phyloP scores from a whole-genome alignment of 2,329 filamentous ascomycete genomes.

The Ophiostoma pallidulum region DNA sequence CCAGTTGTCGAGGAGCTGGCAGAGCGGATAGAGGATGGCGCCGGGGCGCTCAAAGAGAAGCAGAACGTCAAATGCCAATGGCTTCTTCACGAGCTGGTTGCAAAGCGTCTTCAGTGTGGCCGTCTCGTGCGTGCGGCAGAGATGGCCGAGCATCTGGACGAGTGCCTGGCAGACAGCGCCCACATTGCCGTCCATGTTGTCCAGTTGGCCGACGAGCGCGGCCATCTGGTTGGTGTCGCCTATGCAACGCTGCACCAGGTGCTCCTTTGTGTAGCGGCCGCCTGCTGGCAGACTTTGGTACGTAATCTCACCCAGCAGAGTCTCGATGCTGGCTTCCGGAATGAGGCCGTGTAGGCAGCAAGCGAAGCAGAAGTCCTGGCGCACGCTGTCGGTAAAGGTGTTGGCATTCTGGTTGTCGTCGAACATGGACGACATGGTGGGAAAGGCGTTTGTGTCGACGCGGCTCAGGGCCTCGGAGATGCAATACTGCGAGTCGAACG shows the following conservation, averaged over 20 bases:
- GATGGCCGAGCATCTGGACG: conserved; percentile 58
- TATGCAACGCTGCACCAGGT: conserved; percentile 68
- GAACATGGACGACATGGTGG: conserved; percentile 50
- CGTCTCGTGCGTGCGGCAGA: conserved; percentile 66
- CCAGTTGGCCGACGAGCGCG: conserved; percentile 68
- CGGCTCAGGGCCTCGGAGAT: conserved; percentile 63
- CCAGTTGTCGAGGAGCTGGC: conserved; percentile 69
- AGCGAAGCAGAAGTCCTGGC: conserved; percentile 74
- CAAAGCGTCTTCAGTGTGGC: conserved; percentile 71
- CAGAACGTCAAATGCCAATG: conserved; percentile 63
- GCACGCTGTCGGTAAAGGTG: conserved; percentile 48
- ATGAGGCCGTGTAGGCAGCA: conserved; percentile 86
- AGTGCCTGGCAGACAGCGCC: conserved; percentile 74
- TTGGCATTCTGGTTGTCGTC: conserved; percentile 48
- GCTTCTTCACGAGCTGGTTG: conserved; percentile 61
- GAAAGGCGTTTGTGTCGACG: conserved; percentile 70
- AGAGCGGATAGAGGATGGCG: conserved; percentile 63
- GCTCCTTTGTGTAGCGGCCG: conserved; percentile 67
- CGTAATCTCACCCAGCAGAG: conserved; percentile 73
- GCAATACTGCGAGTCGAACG: conserved; percentile 65
- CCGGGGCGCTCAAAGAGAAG: conserved; percentile 64
- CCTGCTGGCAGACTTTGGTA: conserved; percentile 68
- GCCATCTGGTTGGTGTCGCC: conserved; percentile 56
- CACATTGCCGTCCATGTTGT: conserved; percentile 85
- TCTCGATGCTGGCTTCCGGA: conserved; percentile 64